Conservation (phyloP, 139 green algal genomes). For the Picochlorum sp. region DNA sequence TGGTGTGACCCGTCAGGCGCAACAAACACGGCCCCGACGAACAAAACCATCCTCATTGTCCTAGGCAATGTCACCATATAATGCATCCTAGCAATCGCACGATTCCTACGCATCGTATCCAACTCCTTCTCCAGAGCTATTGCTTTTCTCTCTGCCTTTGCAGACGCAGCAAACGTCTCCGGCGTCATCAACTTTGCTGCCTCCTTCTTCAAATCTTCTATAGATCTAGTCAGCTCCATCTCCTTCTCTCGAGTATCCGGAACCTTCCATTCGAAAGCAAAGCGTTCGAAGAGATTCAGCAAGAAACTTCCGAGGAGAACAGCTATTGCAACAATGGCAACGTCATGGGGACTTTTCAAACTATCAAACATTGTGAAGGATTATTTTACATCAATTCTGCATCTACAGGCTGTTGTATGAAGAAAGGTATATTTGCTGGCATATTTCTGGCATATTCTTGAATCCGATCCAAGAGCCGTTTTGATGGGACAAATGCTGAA, state of each 20-base stretch:
- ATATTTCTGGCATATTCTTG: too few relatives aligned
- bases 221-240: background rate
- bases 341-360: background rate
- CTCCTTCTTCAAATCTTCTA: conserved; percentile 14
- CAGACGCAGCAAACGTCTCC: conserved; percentile 23
- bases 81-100: background rate
- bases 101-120: conserved; percentile 3
- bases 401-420: too few relatives aligned
- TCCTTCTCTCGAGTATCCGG: background rate
- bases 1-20: background rate
- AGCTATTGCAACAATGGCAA: background rate
- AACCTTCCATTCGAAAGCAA: background rate
- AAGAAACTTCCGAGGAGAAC: background rate
- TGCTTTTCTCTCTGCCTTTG: conserved; percentile 27
- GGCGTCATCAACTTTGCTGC: conserved; percentile 21
- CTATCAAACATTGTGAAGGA: too few relatives aligned
- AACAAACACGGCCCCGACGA: background rate
- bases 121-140: conserved; percentile 29
- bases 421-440: too few relatives aligned
- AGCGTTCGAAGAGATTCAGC: background rate
- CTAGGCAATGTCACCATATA: background rate
- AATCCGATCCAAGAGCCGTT: too few relatives aligned
- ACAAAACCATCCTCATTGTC: background rate
- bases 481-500: too few relatives aligned
- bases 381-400: too few relatives aligned